Base-by-base conservation (phyloP, 768 basidiomycete genomes). In the Pisolithus sp. region DNA sequence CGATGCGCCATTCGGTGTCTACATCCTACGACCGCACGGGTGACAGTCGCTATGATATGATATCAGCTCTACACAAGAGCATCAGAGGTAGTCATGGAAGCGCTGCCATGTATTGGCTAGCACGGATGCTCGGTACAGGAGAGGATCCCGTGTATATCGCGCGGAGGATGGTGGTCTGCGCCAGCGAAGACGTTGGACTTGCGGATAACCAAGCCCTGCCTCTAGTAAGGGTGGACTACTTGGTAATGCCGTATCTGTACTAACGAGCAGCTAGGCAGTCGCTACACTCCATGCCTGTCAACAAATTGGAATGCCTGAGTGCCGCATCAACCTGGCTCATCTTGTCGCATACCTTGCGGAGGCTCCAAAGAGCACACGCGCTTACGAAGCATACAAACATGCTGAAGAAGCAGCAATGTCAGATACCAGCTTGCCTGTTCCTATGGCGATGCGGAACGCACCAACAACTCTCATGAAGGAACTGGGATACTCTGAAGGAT, bases 41-140 rank as follows among this genome's bases (percentile, higher is more conserved):
- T 3, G 91, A 92, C 55, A 75, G 76, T 53, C 79, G 74, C 52
- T 91, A 89, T 61, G 88, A 91, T 64, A 82, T 87, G 81, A 90
- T 89, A 57, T 86, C 83, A 30, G 89, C 86, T 3, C 70, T 93
- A 57, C 90, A 93, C 69, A 93, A 93, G 67, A 81, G 81, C 52
- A 77, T 93, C 31, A 77, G 91, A 31, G 91, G 89, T 7, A 80
- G 82, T 50, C 81, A 91, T 55, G 81, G 81, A 6, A 76, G 76
- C 59, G 91, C 89, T 0, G 90, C 90, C 6, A 70, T 92, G 73
- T 93, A 93, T 64, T 93, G 90, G 89, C 74, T 93, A 20, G 89
- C 89, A 9, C 78, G 87, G 46, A 91, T 91, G 89, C 72, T 91
- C 31, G 77, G 73, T 34, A 84, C 79, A 24, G 89, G 89, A 18